Evolutionary conservation across 2,329 filamentous ascomycete genomes (phyloP), one percentile per base, ranked within the genome.

Genomic region (Balansia obtecta): DNA sequence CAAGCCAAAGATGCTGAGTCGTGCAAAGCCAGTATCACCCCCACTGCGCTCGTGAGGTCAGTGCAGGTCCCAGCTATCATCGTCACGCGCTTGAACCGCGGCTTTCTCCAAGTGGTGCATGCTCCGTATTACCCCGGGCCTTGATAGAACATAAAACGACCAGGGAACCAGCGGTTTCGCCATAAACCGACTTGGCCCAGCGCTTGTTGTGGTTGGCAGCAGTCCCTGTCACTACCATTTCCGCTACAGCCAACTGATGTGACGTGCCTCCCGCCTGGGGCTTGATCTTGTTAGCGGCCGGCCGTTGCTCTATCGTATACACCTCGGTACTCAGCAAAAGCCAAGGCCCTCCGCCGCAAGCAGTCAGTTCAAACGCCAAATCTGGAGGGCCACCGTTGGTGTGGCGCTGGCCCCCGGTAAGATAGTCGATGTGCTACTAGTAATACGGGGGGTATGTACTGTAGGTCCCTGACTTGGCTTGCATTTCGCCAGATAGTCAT

Each of bases 341-440:
- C 27, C 27, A 34, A 33, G 4, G 48, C 40, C 15, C n/a, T n/a
- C n/a, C n/a, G n/a, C n/a, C 16, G 12, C 32, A 20, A 30, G 9
- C 9, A 38, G 20, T 33, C 12, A 34, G 15, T 12, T 27, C 32
- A 13, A 32, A 30, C 12, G 18, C 22, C 12, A 33, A 41, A n/a
- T 18, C 42, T 33, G 12, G 27, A 30, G 15, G 40, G 33, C 40
- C 48, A 22, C 40, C 48, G 33, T 10, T 32, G 42, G 7, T 18
- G 43, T 42, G 49, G 49, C 49, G 49, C 49, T 44, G 49, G 42
- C 20, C 20, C 20, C 38, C 22, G 12, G 38, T 27, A 30, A 13
- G 27, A n/a, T 30, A 30, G 42, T 44, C 15, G 22, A 32, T 27
- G 27, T 27, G 27, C 27, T 27, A 8, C 6, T 4, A 4, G 22